phyloP scores from a whole-genome alignment of 495 filamentous ascomycete species.

The Penicillium desertorum region DNA sequence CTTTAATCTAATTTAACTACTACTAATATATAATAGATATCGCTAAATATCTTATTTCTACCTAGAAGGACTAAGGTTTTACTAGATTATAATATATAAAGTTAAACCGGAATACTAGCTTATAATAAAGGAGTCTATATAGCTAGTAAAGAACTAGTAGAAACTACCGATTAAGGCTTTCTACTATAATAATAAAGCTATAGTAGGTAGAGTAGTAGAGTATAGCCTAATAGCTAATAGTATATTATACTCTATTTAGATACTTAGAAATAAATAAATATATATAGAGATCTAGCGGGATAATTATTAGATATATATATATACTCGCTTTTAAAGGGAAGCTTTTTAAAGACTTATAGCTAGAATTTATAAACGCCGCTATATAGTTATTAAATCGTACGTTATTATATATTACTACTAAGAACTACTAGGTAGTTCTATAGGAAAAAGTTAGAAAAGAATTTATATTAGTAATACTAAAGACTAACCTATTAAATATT shows the following conservation, averaged over 20 bases:
- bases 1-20: not conserved
- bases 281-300: not conserved
- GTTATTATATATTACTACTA: not conserved
- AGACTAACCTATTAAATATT: not conserved
- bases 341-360: not conserved
- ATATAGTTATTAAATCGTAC: not conserved
- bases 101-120: not conserved
- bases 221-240: not conserved
- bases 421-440: not conserved
- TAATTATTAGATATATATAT: not conserved
- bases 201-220: not conserved
- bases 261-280: not conserved
- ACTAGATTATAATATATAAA: not conserved
- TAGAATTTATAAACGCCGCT: not conserved
- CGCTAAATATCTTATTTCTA: slow-evolving; percentile 1
- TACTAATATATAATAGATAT: not conserved
- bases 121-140: not conserved
- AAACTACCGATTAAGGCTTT: not conserved
- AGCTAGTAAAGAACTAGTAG: not conserved
- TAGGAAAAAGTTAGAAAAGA: not conserved
- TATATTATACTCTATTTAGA: not conserved
- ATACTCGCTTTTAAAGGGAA: not conserved
- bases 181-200: not conserved
- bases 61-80: not conserved
- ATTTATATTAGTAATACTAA: not conserved